Conservation (phyloP, 164 flowering plant species). For the Vitis rupestris region DNA sequence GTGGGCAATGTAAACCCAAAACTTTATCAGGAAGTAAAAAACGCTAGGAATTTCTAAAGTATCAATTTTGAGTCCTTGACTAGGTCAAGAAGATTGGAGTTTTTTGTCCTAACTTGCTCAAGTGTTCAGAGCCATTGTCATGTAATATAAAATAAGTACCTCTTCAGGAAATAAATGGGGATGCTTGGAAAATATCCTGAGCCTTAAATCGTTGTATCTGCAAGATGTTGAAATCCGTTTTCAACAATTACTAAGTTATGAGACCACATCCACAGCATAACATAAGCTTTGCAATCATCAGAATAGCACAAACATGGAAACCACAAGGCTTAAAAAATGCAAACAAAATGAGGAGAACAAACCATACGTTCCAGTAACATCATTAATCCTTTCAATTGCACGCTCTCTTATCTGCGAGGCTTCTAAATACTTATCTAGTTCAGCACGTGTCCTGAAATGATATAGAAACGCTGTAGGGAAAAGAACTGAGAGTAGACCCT, state of each 20-base stretch:
- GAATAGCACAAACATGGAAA: not conserved
- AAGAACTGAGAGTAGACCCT: conserved; percentile 52
- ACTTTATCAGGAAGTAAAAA: no score
- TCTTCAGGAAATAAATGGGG: conserved; percentile 86
- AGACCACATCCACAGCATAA: not conserved
- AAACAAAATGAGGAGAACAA: not conserved
- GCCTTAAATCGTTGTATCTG: conserved; percentile 84
- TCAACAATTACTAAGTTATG: conserved; percentile 1
- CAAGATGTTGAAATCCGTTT: conserved; percentile 12
- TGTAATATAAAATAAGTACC: conserved; percentile 37
- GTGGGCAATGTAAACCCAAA: no score
- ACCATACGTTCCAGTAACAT: conserved; percentile 91
- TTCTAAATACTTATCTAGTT: conserved; percentile 81
- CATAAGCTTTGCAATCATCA: not conserved
- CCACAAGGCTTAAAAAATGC: not conserved
- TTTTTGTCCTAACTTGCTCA: not conserved
- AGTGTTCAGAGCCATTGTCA: not conserved
- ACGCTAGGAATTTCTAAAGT: no score
- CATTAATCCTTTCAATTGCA: conserved; percentile 84
- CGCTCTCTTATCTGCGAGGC: conserved; percentile 89
- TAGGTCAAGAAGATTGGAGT: not conserved
- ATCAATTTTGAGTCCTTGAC: not conserved
- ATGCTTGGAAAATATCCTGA: conserved; percentile 81
- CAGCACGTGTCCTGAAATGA: conserved; percentile 87
- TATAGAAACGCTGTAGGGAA: conserved; percentile 55